Evolutionary conservation across 352 stramenopile genomes (phyloP), one percentile per base, ranked within the genome.

Genomic region (Pythium dissotocum): DNA sequence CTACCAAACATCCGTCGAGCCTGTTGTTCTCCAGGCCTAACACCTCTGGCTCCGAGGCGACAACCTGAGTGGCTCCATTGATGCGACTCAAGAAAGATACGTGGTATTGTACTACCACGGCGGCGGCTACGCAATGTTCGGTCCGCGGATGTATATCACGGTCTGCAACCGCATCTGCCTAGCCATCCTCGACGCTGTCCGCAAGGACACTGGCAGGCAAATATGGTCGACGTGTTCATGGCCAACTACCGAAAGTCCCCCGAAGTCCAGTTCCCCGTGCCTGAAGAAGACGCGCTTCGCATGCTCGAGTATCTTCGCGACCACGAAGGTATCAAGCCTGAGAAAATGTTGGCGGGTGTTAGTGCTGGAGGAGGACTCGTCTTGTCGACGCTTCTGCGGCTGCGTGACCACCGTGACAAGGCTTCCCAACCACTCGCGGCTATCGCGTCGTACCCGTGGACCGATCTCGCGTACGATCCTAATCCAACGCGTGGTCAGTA

Each of bases 221-320:
- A 58, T 77, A 58, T 73, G 6, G 73, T 87, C 2, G 71, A 85
- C 44, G 69, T 85, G 21, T 72, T 85, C 28, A 44, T 85, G 24
- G 76, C 73, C 10, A 87, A 84, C 67, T 87, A 85, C 56, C 77
- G 69, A 42, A 85, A 85, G 53, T 59, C 72, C 13, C 79, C 79
- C n/a, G 78, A 82, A 65, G 58, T 77, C 65, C 71, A 67, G 56
- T 85, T 80, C 55, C 79, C 79, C 13, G 57, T 75, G 2, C 73
- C 78, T 36, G 59, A 69, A 2, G 57, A 82, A 16, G 79, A 87
- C 59, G 69, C 67, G 6, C 55, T 82, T n/a, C 46, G 65, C 21
- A 78, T 83, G 30, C 82, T 82, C 52, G 71, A 82, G 42, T 72
- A 84, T 42, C 46, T 87, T 36, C 26, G 85, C 24, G 66, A 71